Percentiles rank a stretch among this genome's conserved stretches.
phyloP scores from a whole-genome alignment of 2,329 filamentous ascomycete species.

The Colletotrichum tamarilloi region DNA sequence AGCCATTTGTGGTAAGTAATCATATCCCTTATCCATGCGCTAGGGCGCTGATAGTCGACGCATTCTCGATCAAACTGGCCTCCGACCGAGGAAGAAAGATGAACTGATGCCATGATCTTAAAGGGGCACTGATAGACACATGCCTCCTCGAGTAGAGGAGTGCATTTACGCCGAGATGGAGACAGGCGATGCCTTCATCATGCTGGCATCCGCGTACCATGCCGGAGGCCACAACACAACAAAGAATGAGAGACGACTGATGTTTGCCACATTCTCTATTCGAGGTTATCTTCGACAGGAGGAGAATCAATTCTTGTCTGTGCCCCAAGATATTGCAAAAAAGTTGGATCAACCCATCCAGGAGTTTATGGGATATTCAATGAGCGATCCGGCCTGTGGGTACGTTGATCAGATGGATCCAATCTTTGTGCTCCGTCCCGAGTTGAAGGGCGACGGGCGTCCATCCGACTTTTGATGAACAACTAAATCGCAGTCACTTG shows the following conservation, averaged over 20 bases:
- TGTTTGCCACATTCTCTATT: conserved; percentile 23
- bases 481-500: neutral
- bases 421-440: conserved; percentile 19
- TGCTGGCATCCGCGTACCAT: conserved; percentile 40
- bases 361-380: conserved; percentile 25
- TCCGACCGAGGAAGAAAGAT: neutral
- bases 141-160: conserved; percentile 19
- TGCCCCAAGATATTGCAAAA: conserved; percentile 14
- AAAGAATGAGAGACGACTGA: conserved; percentile 32
- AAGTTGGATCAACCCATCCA: conserved; percentile 9
- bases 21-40: neutral
- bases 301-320: conserved; percentile 22
- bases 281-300: conserved; percentile 26
- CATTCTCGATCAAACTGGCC: neutral
- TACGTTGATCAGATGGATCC: conserved; percentile 27
- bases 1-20: conserved; percentile 40
- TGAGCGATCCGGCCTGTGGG: conserved; percentile 28
- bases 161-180: conserved; percentile 39
- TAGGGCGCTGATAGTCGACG: no score
- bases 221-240: conserved; percentile 38
- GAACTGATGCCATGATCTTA: neutral
- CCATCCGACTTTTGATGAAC: conserved; percentile 11
- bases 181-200: conserved; percentile 40
- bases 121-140: conserved; percentile 20
- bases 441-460: conserved; percentile 19